These are phyloP conservation scores for Solanum gandarillasii DNA, from an alignment of 257 asterid species.

Conservation along the genomic window DNA sequence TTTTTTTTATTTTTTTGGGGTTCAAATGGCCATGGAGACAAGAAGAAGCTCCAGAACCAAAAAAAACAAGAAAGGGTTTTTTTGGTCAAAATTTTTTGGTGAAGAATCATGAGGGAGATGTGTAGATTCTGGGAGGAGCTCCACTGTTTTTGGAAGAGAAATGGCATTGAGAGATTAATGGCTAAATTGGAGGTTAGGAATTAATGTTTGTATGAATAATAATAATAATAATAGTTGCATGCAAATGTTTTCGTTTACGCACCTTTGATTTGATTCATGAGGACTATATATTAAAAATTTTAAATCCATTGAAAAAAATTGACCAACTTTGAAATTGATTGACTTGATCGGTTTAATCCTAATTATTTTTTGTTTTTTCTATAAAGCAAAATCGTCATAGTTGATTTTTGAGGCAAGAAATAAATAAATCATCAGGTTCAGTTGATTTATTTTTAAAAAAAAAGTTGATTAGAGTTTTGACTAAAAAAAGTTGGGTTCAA, in stretches of 20 bases:
- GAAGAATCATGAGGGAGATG: slow-evolving; percentile 25
- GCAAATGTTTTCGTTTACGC: neutral
- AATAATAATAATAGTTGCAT: neutral
- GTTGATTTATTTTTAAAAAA: too few species aligned
- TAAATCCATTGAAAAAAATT: neutral
- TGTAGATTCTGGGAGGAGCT: slow-evolving; percentile 22
- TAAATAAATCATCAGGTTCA: neutral
- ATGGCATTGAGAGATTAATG: slow-evolving; percentile 80
- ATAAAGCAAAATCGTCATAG: neutral
- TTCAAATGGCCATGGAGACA: slow-evolving; percentile 2
- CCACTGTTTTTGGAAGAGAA: slow-evolving; percentile 57
- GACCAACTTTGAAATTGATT: neutral
- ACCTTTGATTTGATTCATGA: neutral
- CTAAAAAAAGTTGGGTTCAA: rapidly evolving
- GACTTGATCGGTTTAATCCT: neutral
- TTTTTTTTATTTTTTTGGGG: neutral
- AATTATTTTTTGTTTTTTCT: neutral
- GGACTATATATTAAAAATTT: neutral
- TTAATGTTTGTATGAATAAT: neutral
- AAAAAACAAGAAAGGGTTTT: slow-evolving; percentile 7
- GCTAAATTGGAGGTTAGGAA: slow-evolving; percentile 29
- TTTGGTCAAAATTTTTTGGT: slow-evolving; percentile 20
- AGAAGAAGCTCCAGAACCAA: slow-evolving; percentile 3
- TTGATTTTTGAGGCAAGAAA: neutral
- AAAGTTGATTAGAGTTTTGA: neutral